Base-by-base conservation (phyloP, 1,284 basidiomycete genomes). In the Tilletiaria anomala region DNA sequence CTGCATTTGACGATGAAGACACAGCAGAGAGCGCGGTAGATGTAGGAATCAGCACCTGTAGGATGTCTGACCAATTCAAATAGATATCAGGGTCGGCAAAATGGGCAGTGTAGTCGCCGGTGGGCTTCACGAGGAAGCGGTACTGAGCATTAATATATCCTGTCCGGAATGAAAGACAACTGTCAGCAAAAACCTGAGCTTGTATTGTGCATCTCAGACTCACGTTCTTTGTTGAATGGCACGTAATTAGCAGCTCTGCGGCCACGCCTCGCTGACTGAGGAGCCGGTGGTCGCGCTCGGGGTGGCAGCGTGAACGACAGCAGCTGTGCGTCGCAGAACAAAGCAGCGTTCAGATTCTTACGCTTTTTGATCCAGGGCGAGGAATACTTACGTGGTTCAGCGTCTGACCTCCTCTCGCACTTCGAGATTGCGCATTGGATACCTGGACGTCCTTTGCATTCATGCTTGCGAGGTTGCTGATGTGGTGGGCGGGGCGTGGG, bases 21-120 rank as follows among this genome's bases (percentile, higher is more conserved):
- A 60, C 44, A 5, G 50, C 45, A 2, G 58, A 44, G 2, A 61
- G 67, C 12, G 71, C 65, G 11, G 69, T 70, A 21, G 71, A 68
- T 39, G 82, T 83, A 23, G 87, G 83, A 48, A 97, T 79, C 57
- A 97, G 78, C 47, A 99, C 79, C 68, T 96, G 91, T 6, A 93
- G 73, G 53, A 99, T 84, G 69, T 96, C 85, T n/a, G 82, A 77
- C 62, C 62, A 65, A 35, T 58, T 51, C 34, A 65, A 46, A 21
- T 54, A 60, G 43, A 63, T 54, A 39, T 64, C 61, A 2, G 62
- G 48, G 22, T 65, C 59, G 26, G 54, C 58, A 40, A 58, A 58
- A 40, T 58, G 56, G 20, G 54, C 55, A 2, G 57, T 57, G 44
- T 61, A 59, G 39, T 65, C 61, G 36, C 57, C 60, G 3, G 62